Evolutionary conservation across 2,329 filamentous ascomycete species (phyloP).

Genomic region (Lecanicillium sp.): DNA sequence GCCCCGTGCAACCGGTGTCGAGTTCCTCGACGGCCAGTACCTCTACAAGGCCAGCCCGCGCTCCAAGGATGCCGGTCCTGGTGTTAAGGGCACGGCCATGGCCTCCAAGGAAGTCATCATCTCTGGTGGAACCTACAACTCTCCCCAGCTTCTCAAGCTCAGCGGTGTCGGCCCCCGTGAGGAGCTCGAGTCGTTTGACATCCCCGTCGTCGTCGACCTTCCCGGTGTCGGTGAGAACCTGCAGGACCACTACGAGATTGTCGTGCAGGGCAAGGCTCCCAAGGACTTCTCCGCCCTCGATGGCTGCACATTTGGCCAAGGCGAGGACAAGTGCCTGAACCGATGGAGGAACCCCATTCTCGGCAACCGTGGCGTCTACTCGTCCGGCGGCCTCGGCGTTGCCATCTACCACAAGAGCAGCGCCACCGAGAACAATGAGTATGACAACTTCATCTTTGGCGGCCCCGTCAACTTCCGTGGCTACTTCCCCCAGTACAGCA

Average conservation of each 20-base stretch:
- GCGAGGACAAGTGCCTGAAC: conserved; percentile 28
- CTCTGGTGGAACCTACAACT: conserved; percentile 44
- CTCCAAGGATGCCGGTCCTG: conserved; percentile 18
- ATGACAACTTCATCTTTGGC: conserved; percentile 47
- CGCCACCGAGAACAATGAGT: conserved; percentile 27
- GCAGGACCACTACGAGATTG: conserved; percentile 44
- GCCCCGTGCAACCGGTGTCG: conserved; percentile 39
- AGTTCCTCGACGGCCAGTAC: conserved; percentile 37
- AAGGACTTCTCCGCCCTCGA: conserved; percentile 19
- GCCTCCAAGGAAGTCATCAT: conserved; percentile 41
- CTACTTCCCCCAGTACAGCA: conserved; percentile 48
- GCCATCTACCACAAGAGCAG: conserved; percentile 32
- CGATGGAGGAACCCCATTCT: conserved; percentile 21
- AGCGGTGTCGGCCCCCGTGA: conserved; percentile 37
- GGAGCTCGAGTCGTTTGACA: conserved; percentile 29
- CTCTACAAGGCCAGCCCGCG: conserved; percentile 39
- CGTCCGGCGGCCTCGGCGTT: conserved; percentile 43
- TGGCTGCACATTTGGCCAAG: conserved; percentile 23
- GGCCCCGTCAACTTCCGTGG: conserved; percentile 47
- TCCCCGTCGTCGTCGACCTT: conserved; percentile 40
- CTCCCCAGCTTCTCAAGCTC: conserved; percentile 45
- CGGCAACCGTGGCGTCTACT: conserved; percentile 24
- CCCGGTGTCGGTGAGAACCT: conserved; percentile 55
- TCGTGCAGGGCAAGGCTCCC: conserved; percentile 25
- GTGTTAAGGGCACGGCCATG: conserved; percentile 22